Base-by-base conservation (phyloP, 768 basidiomycete species). In the Chalciporus sphaerocephalus region DNA sequence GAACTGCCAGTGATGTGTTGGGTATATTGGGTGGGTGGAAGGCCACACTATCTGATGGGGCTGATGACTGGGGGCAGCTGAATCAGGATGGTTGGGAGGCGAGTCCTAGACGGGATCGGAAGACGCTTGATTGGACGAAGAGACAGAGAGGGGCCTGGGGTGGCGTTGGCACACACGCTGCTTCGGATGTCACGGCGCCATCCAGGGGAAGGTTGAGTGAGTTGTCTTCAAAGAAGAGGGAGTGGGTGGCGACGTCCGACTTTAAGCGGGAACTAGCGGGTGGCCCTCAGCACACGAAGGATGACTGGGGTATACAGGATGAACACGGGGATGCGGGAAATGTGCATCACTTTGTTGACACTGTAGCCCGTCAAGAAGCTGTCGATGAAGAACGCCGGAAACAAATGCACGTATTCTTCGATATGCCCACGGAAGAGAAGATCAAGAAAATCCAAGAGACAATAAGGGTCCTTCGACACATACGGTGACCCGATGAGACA, bases 341-440 rank as follows among this genome's bases (percentile, higher is more conserved):
- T 6, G 36, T 52, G 16, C 58, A 61, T 28, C 44, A 65, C 2
- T 78, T 80, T 48, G 73, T 76, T 11, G 79, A 81, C 37, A 56
- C 61, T 15, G 63, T 77, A 23, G 76, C 78, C 3, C 64, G 59
- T 13, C 67, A 67, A 44, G 58, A 69, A 41, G 66, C 66, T 1
- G 71, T 61, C 9, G 61, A 67, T 46, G 66, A 67, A 13, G 67
- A 68, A 25, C 69, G 71, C 18, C 74, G 62, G 39, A 59, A 52
- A 41, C 52, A 66, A 42, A 78, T 83, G 78, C 71, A 79, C 54
- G 23, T 47, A 17, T 82, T 82, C 52, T 75, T 69, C 40, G 65
- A 75, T 81, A 74, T 83, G 71, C 61, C 78, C 2, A 75, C 80
- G 3, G 64, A 80, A 21, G 68, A 78, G 33, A 81, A 82, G 52